A percentile compares a stretch with the other conserved stretches of the same genome.
Evolutionary conservation across 169 alveolate species (phyloP).

Genomic region (Plasmodium reichenowi): DNA sequence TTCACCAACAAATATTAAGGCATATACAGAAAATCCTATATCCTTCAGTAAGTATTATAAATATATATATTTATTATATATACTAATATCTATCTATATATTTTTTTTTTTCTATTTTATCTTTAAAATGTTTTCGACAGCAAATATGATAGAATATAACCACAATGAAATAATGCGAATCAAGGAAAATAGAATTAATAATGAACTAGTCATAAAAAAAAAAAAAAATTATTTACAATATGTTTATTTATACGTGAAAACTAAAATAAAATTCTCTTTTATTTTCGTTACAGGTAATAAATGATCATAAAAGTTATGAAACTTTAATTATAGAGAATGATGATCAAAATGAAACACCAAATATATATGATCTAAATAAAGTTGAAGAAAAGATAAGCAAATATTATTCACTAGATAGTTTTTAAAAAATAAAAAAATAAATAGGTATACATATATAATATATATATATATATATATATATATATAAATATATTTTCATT

Average conservation of each 20-base stretch:
- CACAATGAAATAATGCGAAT: slow-evolving; percentile 59
- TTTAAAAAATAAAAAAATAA: background rate
- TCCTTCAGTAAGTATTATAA: slow-evolving; percentile 40
- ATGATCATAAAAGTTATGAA: slow-evolving; percentile 1
- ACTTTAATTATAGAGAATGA: slow-evolving; percentile 50
- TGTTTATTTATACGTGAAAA: background rate
- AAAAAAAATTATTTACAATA: background rate
- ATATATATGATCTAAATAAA: slow-evolving; percentile 43
- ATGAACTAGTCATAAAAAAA: slow-evolving; percentile 35
- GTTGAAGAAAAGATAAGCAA: slow-evolving; percentile 22
- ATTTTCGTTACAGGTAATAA: slow-evolving; percentile 7
- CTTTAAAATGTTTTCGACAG: background rate
- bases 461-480: too few relatives aligned
- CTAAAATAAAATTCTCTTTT: background rate
- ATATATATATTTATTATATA: background rate
- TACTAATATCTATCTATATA: background rate
- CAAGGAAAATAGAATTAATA: slow-evolving; percentile 36
- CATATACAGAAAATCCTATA: slow-evolving; percentile 73
- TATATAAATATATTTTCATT: too few relatives aligned
- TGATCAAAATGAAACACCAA: slow-evolving; percentile 10
- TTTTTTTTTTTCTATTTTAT: background rate
- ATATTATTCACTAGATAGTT: slow-evolving; percentile 33
- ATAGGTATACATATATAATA: too few relatives aligned
- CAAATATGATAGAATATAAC: slow-evolving; percentile 42
- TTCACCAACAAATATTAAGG: slow-evolving; percentile 64